phyloP scores from a whole-genome alignment of 768 basidiomycete species.

The Daedaleopsis nitida region DNA sequence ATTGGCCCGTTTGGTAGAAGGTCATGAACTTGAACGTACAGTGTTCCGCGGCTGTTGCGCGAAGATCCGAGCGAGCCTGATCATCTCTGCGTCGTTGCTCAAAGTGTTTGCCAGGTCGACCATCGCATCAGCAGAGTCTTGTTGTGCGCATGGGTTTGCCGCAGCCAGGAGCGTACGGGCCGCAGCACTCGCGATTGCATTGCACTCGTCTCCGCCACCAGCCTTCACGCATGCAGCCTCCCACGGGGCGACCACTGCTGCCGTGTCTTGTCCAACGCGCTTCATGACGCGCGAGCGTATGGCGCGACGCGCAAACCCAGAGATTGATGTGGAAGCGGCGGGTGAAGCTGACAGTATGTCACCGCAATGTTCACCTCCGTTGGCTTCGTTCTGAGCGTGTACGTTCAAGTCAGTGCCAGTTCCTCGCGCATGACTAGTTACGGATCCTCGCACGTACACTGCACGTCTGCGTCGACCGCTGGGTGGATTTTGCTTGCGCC shows the following conservation, averaged over 20 bases:
- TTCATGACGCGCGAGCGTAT: neutral
- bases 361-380: no score
- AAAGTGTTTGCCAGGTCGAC: slow-evolving; percentile 51
- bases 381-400: no score
- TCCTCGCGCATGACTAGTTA: no score
- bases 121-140: slow-evolving; percentile 51
- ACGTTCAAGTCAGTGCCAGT: no score
- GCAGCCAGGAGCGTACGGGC: slow-evolving; percentile 61
- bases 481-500: no score
- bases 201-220: slow-evolving; percentile 58
- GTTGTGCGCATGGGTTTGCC: slow-evolving; percentile 42
- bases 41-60: slow-evolving; percentile 60
- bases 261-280: slow-evolving; percentile 11
- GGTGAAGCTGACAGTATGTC: no score
- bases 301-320: neutral
- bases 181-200: slow-evolving; percentile 53
- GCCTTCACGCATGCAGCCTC: slow-evolving; percentile 33
- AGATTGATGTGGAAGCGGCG: neutral
- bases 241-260: slow-evolving; percentile 3
- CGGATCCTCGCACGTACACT: no score
- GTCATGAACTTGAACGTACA: slow-evolving; percentile 32
- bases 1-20: neutral
- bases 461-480: no score
- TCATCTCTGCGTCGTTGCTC: slow-evolving; percentile 48
- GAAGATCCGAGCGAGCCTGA: slow-evolving; percentile 53